A percentile compares a stretch with the other conserved stretches of the same genome.
Evolutionary conservation across 495 filamentous ascomycete species (phyloP).

Genomic region (Hypoxylon fragiforme): DNA sequence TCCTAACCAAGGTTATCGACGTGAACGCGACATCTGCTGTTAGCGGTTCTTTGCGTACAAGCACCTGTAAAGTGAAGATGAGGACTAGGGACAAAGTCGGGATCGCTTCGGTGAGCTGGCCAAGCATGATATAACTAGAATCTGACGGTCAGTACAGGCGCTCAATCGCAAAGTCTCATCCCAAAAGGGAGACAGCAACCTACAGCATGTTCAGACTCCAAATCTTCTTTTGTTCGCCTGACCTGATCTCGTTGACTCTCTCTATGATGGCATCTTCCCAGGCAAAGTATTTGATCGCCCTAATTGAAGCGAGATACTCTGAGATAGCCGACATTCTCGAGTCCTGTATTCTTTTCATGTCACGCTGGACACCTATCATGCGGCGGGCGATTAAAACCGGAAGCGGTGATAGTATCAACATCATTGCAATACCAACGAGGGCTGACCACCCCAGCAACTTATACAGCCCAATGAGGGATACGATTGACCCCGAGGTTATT

Average conservation of each 20-base stretch:
- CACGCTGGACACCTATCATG: constrained; percentile 46
- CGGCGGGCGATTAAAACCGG: constrained; percentile 44
- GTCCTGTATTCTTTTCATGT: constrained; percentile 52
- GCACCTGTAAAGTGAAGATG: constrained; percentile 48
- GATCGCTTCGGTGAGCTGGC: constrained; percentile 43
- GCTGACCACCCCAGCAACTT: constrained; percentile 52
- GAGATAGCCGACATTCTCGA: constrained; percentile 54
- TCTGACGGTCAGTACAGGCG: constrained; percentile 1
- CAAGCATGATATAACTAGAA: constrained; percentile 31
- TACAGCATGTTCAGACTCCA: constrained; percentile 50
- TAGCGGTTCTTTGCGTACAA: constrained; percentile 46
- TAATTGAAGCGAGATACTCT: constrained; percentile 54
- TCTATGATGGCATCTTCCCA: constrained; percentile 53
- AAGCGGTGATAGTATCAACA: constrained; percentile 45
- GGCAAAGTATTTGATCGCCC: constrained; percentile 56
- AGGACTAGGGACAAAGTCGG: constrained; percentile 48
- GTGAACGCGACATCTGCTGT: constrained; percentile 55
- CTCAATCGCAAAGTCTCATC: not conserved
- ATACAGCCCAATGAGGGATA: constrained; percentile 48
- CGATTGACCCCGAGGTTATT: constrained; percentile 40
- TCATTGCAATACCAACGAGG: constrained; percentile 45
- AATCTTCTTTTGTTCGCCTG: constrained; percentile 50
- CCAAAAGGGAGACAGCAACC: constrained; percentile 26
- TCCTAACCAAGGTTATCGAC: constrained; percentile 49
- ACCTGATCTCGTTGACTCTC: constrained; percentile 45